These are phyloP conservation scores for Penicillium mononematosum DNA, from an alignment of 495 filamentous ascomycete genomes.

Conservation along the genomic window DNA sequence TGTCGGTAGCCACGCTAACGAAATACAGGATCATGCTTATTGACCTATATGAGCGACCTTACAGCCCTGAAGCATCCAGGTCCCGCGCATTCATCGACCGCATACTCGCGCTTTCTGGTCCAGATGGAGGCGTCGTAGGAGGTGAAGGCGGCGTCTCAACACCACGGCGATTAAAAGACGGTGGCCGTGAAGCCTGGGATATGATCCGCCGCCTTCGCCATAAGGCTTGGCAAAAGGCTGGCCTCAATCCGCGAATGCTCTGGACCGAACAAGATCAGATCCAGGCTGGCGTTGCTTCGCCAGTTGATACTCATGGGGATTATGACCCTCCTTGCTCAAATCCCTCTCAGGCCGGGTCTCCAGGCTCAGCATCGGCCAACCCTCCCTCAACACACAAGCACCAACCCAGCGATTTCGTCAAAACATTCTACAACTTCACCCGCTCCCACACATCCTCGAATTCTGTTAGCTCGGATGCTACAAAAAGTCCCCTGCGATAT, in stretches of 20 bases:
- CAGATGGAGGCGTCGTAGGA: slow-evolving; percentile 51
- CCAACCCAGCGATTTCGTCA: slow-evolving; percentile 35
- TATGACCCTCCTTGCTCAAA: slow-evolving; percentile 19
- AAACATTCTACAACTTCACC: slow-evolving; percentile 43
- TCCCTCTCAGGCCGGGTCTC: slow-evolving; percentile 11
- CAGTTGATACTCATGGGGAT: slow-evolving; percentile 19
- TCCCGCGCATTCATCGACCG: slow-evolving; percentile 52
- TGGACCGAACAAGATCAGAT: slow-evolving; percentile 51
- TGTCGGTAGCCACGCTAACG: slow-evolving; percentile 6
- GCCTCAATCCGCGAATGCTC: slow-evolving; percentile 44
- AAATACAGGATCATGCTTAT: slow-evolving; percentile 51
- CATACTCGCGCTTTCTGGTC: slow-evolving; percentile 52
- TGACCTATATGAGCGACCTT: slow-evolving; percentile 53
- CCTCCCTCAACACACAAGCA: slow-evolving; percentile 7
- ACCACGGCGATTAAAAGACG: slow-evolving; percentile 50
- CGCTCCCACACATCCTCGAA: slow-evolving; percentile 34
- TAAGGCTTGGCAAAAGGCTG: slow-evolving; percentile 52
- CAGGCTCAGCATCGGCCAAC: neutral
- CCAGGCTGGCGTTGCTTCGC: slow-evolving; percentile 34
- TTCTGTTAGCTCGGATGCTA: slow-evolving; percentile 16
- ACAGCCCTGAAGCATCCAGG: slow-evolving; percentile 46
- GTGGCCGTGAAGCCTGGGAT: slow-evolving; percentile 54
- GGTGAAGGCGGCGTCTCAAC: slow-evolving; percentile 50
- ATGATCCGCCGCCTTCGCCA: slow-evolving; percentile 54
- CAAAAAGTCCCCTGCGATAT: slow-evolving; percentile 31